Conservation (phyloP, 192 early-diverging fungal species). For the Backusella luteola region DNA sequence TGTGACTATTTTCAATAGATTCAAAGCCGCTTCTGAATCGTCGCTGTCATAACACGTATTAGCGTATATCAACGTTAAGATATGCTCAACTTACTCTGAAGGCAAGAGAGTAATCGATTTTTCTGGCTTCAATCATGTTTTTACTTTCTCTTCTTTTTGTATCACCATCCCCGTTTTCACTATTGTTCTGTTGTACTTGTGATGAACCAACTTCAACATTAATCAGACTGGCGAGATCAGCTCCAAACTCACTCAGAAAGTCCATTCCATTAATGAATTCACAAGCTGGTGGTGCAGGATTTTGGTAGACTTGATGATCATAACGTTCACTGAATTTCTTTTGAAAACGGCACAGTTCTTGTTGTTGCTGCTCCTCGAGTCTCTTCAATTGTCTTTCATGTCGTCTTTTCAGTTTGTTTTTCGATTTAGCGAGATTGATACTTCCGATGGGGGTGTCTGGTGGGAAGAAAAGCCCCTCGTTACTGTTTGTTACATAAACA, state of each 20-base stretch:
- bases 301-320: not conserved
- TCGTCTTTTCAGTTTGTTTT: not conserved
- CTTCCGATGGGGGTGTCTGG: not conserved
- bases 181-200: not conserved
- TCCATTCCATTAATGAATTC: slow-evolving; percentile 2
- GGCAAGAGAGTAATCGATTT: not conserved
- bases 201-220: not conserved
- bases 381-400: not conserved
- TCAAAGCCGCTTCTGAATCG: not conserved
- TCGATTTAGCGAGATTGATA: not conserved
- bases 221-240: not conserved
- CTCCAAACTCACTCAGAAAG: not conserved
- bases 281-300: not conserved
- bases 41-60: not conserved
- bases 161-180: not conserved
- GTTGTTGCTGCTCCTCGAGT: not conserved
- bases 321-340: not conserved
- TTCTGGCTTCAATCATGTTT: not conserved
- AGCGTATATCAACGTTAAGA: not conserved
- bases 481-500: not conserved
- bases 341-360: not conserved
- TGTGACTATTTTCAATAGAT: not conserved
- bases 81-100: not conserved
- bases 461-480: not conserved
- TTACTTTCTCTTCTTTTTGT: not conserved